Conservation (phyloP, 2,329 filamentous ascomycete genomes). For the Trichophyton equinum region DNA sequence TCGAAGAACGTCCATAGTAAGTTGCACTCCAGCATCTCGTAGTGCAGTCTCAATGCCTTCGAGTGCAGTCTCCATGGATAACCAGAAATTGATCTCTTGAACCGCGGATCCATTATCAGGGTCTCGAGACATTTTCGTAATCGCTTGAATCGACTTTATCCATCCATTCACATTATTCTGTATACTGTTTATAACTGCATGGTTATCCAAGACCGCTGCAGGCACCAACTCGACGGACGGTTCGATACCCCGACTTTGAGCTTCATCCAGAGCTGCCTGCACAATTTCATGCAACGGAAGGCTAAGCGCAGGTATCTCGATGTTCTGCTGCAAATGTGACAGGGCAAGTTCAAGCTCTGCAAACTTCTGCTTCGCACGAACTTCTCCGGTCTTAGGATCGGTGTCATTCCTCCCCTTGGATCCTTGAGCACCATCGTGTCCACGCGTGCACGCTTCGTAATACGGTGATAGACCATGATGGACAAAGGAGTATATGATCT, state of each 20-base stretch:
- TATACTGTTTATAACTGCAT: constrained; percentile 81
- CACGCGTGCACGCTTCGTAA: constrained; percentile 91
- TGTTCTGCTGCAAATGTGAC: constrained; percentile 88
- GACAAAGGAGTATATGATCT: constrained; percentile 81
- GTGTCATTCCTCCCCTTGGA: constrained; percentile 65
- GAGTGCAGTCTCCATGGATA: constrained; percentile 88
- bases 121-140: constrained; percentile 88
- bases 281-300: constrained; percentile 81
- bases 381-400: constrained; percentile 86
- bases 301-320: constrained; percentile 87
- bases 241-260: constrained; percentile 51
- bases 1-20: constrained; percentile 90
- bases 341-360: constrained; percentile 86
- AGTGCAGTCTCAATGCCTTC: constrained; percentile 86
- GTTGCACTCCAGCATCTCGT: constrained; percentile 69
- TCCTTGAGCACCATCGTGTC: constrained; percentile 54
- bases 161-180: constrained; percentile 91
- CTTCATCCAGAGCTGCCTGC: constrained; percentile 70
- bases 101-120: constrained; percentile 66
- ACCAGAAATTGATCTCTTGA: constrained; percentile 98
- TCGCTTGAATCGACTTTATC: constrained; percentile 97
- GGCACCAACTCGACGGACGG: constrained; percentile 71
- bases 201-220: constrained; percentile 65
- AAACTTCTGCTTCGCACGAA: constrained; percentile 93
- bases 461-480: constrained; percentile 88